phyloP scores from a whole-genome alignment of 345 rosid genomes.

The Eucalyptus microcorys region DNA sequence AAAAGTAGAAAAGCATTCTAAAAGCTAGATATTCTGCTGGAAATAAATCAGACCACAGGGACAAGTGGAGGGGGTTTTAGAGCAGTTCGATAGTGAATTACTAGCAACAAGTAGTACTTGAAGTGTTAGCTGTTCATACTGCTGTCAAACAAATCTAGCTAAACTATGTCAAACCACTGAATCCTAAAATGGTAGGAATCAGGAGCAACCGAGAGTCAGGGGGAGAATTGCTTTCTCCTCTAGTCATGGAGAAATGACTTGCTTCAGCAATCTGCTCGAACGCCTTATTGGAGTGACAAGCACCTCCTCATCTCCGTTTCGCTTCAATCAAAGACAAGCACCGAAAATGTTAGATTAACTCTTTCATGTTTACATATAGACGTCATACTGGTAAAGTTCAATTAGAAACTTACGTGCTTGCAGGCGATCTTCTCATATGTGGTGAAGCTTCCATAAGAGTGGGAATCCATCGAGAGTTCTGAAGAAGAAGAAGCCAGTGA shows the following conservation, averaged over 20 bases:
- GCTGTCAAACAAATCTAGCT: not conserved
- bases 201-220: not conserved
- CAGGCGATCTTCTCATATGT: conserved; percentile 53
- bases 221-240: not conserved
- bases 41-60: not conserved
- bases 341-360: not conserved
- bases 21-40: not conserved
- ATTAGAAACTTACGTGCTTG: conserved; percentile 42
- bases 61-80: not conserved
- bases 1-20: not conserved
- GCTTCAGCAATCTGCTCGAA: conserved; percentile 61
- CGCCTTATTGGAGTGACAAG: conserved; percentile 71
- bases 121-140: not conserved
- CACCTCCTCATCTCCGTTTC: conserved; percentile 36
- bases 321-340: conserved; percentile 20
- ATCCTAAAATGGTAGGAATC: not conserved
- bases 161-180: not conserved
- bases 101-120: not conserved
- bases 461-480: conserved; percentile 39
- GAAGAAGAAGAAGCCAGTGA: conserved; percentile 63
- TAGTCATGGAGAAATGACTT: conserved; percentile 36
- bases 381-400: not conserved
- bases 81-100: not conserved
- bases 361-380: not conserved
- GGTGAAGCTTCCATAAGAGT: conserved; percentile 77